Percentiles rank a stretch among this genome's conserved stretches.
Conservation (phyloP, 768 basidiomycete genomes). For the Calocera cornea region DNA sequence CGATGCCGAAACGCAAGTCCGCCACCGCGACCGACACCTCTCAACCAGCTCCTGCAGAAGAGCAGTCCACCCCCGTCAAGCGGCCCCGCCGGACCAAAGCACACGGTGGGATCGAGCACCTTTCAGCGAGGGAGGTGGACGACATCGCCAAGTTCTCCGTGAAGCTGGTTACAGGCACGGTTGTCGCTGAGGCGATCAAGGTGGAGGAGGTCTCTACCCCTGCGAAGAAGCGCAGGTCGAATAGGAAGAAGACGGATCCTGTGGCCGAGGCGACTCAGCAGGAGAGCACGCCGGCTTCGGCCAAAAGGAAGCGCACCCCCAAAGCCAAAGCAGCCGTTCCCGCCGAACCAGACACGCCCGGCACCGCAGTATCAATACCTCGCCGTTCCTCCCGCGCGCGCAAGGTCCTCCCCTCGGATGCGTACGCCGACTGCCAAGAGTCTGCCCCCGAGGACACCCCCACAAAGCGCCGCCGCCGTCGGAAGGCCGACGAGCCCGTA, state of each 20-base stretch:
- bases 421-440: too few relatives aligned
- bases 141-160: background rate
- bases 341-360: background rate
- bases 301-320: too few relatives aligned
- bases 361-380: background rate
- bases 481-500: slow-evolving; percentile 20
- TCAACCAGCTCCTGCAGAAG: background rate
- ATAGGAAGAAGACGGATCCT: too few relatives aligned
- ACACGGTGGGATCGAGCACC: background rate
- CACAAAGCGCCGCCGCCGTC: background rate
- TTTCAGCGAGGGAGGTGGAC: background rate
- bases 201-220: background rate
- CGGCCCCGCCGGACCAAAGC: too few relatives aligned
- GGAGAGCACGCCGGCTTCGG: background rate
- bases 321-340: too few relatives aligned
- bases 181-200: too few relatives aligned
- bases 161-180: background rate
- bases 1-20: background rate
- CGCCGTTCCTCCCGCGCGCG: slow-evolving; percentile 8
- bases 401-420: background rate
- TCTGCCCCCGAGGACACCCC: background rate
- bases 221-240: too few relatives aligned
- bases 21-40: background rate
- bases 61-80: too few relatives aligned
- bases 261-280: background rate